Evolutionary conservation across 306 rosid species (phyloP).

Genomic region (Cucumis melo): DNA sequence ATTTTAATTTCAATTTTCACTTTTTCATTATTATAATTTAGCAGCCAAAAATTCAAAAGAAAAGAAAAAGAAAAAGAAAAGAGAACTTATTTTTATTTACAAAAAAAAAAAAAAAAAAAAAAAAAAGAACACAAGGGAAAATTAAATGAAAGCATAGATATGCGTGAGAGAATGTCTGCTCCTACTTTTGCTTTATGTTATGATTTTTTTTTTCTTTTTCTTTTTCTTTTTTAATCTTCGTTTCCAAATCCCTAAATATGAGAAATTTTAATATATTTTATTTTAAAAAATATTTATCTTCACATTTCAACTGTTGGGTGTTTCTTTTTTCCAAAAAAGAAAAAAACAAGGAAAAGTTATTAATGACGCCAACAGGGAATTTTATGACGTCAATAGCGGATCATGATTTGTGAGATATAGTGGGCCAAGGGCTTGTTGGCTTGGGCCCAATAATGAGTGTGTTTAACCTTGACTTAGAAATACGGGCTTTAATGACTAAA

Average conservation of each 20-base stretch:
- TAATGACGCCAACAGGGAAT: not conserved
- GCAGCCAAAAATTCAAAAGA: not conserved
- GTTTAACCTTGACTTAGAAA: not conserved
- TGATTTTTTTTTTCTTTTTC: not conserved
- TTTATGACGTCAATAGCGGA: not conserved
- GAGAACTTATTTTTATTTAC: not conserved
- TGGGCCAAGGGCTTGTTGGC: not conserved
- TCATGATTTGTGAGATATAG: not conserved
- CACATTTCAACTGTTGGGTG: not conserved
- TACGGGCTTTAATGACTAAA: not conserved
- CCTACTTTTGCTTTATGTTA: conserved; percentile 7
- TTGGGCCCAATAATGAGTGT: not conserved
- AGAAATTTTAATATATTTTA: not conserved
- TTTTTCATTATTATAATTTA: not conserved
- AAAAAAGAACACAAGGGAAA: not conserved
- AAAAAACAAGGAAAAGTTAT: not conserved
- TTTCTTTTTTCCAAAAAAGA: not conserved
- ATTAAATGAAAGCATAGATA: conserved; percentile 9
- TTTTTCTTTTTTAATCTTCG: not conserved
- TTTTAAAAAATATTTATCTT: not conserved
- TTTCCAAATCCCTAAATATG: not conserved
- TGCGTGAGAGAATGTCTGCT: conserved; percentile 23
- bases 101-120: not conserved
- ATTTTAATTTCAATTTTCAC: not conserved
- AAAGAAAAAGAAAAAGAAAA: not conserved